Percentiles rank a stretch among this genome's conserved stretches.
Conservation (phyloP, 2,329 filamentous ascomycete genomes). For the Periconia digitata region DNA sequence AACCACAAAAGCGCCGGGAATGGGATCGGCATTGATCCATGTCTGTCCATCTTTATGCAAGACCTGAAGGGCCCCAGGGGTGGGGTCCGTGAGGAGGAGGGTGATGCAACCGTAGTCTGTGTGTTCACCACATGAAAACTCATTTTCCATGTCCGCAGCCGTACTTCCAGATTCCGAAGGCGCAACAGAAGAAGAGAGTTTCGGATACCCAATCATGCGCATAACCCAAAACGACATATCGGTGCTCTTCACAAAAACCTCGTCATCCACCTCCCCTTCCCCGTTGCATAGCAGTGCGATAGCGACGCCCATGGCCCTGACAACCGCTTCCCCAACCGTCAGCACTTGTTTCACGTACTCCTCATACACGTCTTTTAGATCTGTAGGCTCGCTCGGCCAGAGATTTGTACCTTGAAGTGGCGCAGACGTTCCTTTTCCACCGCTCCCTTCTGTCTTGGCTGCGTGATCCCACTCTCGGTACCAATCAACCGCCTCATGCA, state of each 20-base stretch:
- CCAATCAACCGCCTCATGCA: slow-evolving; percentile 46
- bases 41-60: slow-evolving; percentile 41
- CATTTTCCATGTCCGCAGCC: slow-evolving; percentile 10
- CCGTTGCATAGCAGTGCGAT: slow-evolving; percentile 28
- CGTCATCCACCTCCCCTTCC: slow-evolving; percentile 22
- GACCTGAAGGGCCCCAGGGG: slow-evolving; percentile 48
- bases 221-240: slow-evolving; percentile 44
- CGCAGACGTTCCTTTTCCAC: slow-evolving; percentile 22
- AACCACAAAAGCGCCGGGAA: slow-evolving; percentile 50
- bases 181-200: slow-evolving; percentile 17
- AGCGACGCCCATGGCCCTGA: slow-evolving; percentile 43
- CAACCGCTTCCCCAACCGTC: slow-evolving; percentile 35
- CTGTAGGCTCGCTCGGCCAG: slow-evolving; percentile 41
- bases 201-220: slow-evolving; percentile 45
- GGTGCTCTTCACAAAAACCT: slow-evolving; percentile 37
- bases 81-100: slow-evolving; percentile 49
- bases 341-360: slow-evolving; percentile 32
- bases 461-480: slow-evolving; percentile 40
- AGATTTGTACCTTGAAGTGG: slow-evolving; percentile 47
- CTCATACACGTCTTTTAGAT: slow-evolving; percentile 35
- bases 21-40: slow-evolving; percentile 50
- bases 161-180: not conserved
- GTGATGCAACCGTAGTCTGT: slow-evolving; percentile 53
- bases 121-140: slow-evolving; percentile 46
- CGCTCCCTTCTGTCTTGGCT: slow-evolving; percentile 14